Evolutionary conservation across 306 rosid species (phyloP).

Genomic region (Dryas alaskensis): DNA sequence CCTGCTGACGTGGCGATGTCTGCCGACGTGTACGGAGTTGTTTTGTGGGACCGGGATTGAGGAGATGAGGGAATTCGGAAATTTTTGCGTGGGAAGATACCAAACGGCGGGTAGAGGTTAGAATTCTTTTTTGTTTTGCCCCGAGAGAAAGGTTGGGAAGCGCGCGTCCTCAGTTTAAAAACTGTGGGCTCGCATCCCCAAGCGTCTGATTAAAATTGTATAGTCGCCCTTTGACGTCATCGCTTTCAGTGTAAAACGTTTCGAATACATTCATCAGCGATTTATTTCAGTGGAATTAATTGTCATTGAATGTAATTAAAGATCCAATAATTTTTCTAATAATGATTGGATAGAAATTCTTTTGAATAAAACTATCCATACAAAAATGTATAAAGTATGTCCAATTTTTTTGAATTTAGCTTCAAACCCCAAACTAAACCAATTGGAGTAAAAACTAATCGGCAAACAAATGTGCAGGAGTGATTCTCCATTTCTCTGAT

Average conservation of each 20-base stretch:
- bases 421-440: too few species aligned
- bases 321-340: too few species aligned
- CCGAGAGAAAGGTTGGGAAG: not conserved
- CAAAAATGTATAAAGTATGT: too few species aligned
- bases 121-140: conserved; percentile 7
- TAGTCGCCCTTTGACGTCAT: not conserved
- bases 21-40: conserved; percentile 5
- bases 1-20: conserved; percentile 2
- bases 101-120: conserved; percentile 46
- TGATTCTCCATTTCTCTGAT: too few species aligned
- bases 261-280: not conserved
- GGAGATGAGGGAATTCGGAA: conserved; percentile 6
- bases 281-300: not conserved
- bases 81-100: conserved; percentile 6
- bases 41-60: not conserved
- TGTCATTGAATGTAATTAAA: not conserved
- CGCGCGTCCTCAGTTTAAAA: conserved; percentile 18
- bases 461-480: too few species aligned
- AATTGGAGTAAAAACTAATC: too few species aligned
- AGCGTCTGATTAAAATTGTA: not conserved
- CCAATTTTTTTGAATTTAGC: too few species aligned
- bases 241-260: conserved; percentile 11
- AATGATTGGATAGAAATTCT: too few species aligned
- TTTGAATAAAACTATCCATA: too few species aligned
- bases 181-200: conserved; percentile 18